Evolutionary conservation across 2,329 filamentous ascomycete species (phyloP).

Genomic region (Botryotinia narcissicola): DNA sequence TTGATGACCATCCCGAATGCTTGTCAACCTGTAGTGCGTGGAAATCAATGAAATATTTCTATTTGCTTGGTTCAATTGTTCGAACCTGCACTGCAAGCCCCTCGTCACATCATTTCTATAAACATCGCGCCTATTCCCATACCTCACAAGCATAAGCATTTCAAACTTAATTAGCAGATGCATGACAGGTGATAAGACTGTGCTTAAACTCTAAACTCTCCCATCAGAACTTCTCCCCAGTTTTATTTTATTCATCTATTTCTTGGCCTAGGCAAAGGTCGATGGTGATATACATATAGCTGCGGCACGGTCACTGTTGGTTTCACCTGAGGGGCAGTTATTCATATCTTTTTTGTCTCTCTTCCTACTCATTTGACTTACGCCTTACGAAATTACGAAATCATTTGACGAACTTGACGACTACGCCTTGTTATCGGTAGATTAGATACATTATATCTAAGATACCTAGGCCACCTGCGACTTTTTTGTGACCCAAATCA

Average conservation of each 20-base stretch:
- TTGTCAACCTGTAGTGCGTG: slow-evolving; percentile 4
- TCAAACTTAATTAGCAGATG: neutral
- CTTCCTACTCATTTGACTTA: neutral
- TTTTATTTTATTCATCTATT: neutral
- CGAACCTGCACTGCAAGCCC: slow-evolving; percentile 2
- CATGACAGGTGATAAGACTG: slow-evolving; percentile 9
- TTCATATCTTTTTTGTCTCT: neutral
- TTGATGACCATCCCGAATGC: slow-evolving; percentile 12
- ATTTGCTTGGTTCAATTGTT: neutral
- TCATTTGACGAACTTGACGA: slow-evolving; percentile 3
- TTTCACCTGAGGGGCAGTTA: neutral
- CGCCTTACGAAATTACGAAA: slow-evolving; percentile 16
- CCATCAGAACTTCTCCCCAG: neutral
- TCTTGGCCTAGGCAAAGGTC: slow-evolving; percentile 1
- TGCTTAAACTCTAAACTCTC: slow-evolving; percentile 10
- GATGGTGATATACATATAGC: slow-evolving; percentile 11
- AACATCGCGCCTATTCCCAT: slow-evolving; percentile 20
- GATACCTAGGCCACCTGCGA: slow-evolving; percentile 12
- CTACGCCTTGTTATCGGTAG: neutral
- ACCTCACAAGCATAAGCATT: slow-evolving; percentile 1
- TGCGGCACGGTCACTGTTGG: slow-evolving; percentile 3
- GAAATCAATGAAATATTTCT: neutral
- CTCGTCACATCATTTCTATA: slow-evolving; percentile 16
- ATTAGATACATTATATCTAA: slow-evolving; percentile 3
- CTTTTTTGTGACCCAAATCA: slow-evolving; percentile 20